Evolutionary conservation across 805 yeast genomes (phyloP), one percentile per base, ranked within the genome.

Genomic region (Yamadazyma paraphyllophila): DNA sequence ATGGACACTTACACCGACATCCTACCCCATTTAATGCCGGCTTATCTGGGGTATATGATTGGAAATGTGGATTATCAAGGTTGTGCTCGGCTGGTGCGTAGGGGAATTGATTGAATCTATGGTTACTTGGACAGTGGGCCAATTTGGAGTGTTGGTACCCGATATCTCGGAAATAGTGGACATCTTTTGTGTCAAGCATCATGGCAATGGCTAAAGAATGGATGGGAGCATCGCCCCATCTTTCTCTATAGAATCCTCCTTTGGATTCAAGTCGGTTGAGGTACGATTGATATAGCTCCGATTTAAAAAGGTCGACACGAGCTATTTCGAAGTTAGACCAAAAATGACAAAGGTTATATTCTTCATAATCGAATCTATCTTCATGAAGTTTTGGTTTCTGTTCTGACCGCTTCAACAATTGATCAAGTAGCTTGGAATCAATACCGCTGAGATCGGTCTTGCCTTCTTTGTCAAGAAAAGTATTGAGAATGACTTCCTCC

Each of bases 191-290:
- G 47, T 85, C 74, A 35, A 91, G 67, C 56, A 86, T 72, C 77
- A 94, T 73, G 0, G 89, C 92, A 4, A 86, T 79, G 0, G 95
- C 98, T 16, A 94, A 65, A 0, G 97, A 84, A 62, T 90, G 97
- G 4, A 92, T 82, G 0, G 97, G 96, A 0, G 97, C 97, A 72
- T 92, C 98, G 1, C 98, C 98, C 98, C 98, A 92, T 58, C 99
- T 71, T 62, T 94, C 97, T 44, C 78, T 76, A 75, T 82, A 90
- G 59, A 92, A 91, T 0, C 98, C 97, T 9, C 91, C 88, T 3
- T 81, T 68, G 7, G 63, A 41, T 45, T 94, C 97, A 40, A 92
- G 64, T 54, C 71, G 78, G 33, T 81, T 67, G 62, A 88, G 88
- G 61, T 83, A 91, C 20, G 72, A 71, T 41, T 80, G 74, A 64